Conservation (phyloP, 2,329 filamentous ascomycete species). For the Neocatenulostroma microsporum region DNA sequence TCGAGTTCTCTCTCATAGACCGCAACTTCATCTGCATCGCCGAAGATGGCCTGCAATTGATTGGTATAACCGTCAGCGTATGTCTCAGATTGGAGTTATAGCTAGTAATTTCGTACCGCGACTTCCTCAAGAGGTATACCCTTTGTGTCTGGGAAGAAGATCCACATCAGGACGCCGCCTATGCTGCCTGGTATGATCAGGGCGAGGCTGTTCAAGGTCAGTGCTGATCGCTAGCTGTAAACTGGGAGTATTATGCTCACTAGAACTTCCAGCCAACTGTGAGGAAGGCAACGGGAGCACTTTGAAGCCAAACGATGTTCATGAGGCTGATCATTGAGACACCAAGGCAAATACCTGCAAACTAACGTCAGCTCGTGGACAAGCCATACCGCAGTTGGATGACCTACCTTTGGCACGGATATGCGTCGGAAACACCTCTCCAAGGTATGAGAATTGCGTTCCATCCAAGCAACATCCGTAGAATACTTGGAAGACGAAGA, state of each 20-base stretch:
- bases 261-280: conserved; percentile 16
- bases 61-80: too few relatives aligned
- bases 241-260: not conserved
- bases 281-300: conserved; percentile 10
- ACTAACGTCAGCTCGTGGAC: conserved; percentile 15
- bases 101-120: too few relatives aligned
- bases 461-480: conserved; percentile 8
- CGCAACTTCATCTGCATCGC: conserved; percentile 9
- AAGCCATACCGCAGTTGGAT: too few relatives aligned
- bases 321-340: conserved; percentile 18
- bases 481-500: conserved; percentile 10
- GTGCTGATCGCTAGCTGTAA: too few relatives aligned
- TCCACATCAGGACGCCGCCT: conserved; percentile 3
- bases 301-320: conserved; percentile 20
- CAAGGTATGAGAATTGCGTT: conserved; percentile 10
- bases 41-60: conserved; percentile 17
- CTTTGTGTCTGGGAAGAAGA: conserved; percentile 7
- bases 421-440: conserved; percentile 14
- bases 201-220: not conserved
- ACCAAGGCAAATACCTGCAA: conserved; percentile 16
- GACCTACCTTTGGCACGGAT: conserved; percentile 16
- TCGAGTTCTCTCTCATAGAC: conserved; percentile 6
- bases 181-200: conserved; percentile 4
- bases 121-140: conserved; percentile 16
- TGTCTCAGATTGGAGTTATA: too few relatives aligned